Conservation (phyloP, 2,329 filamentous ascomycete genomes). For the Trichophyton mentagrophytes region DNA sequence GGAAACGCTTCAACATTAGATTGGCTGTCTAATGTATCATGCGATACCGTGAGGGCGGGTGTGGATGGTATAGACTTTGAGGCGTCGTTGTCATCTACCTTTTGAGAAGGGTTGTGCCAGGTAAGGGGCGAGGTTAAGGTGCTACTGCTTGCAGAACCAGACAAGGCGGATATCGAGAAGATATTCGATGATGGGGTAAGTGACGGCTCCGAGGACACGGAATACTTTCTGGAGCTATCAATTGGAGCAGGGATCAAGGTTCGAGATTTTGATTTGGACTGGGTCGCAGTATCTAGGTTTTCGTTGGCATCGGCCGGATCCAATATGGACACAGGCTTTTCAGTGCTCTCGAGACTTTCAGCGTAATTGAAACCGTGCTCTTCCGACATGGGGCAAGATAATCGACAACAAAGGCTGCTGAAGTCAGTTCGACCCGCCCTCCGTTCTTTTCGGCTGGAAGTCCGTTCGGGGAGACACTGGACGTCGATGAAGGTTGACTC, state of each 20-base stretch:
- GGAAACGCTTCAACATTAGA: neutral
- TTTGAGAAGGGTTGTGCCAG: neutral
- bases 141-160: neutral
- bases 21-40: neutral
- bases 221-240: conserved; percentile 4
- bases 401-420: conserved; percentile 6
- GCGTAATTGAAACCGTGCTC: neutral
- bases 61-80: neutral
- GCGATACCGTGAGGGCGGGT: neutral
- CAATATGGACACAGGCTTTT: neutral
- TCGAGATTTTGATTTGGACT: neutral
- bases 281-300: neutral
- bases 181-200: neutral
- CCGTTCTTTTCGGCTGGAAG: conserved; percentile 15
- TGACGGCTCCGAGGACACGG: neutral
- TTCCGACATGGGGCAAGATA: conserved; percentile 6
- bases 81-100: neutral
- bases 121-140: conserved; percentile 2
- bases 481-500: conserved; percentile 11
- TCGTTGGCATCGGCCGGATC: neutral
- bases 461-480: conserved; percentile 12
- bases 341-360: neutral
- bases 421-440: conserved; percentile 5
- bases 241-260: neutral
- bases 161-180: neutral